Percentiles rank a stretch among this genome's conserved stretches.
Evolutionary conservation across 2,329 filamentous ascomycete genomes (phyloP).

Genomic region (Celoporthe dispersa): DNA sequence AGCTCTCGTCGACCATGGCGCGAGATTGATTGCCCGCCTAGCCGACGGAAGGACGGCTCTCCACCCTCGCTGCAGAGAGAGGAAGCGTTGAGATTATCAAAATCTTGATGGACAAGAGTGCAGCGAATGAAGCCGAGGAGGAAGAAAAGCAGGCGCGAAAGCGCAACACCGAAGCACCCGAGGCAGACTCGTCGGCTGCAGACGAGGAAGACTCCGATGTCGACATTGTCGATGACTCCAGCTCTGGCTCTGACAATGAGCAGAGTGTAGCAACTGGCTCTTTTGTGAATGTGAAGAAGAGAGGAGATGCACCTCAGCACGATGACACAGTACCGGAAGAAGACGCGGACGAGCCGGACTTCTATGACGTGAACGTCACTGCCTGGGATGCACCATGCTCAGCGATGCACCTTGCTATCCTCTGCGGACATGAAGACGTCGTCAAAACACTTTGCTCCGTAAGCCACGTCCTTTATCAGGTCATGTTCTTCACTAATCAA

Average conservation of each 20-base stretch:
- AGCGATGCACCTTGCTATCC: constrained; percentile 78
- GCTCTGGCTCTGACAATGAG: constrained; percentile 55
- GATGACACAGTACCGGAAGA: constrained; percentile 57
- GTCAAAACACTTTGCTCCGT: constrained; percentile 69
- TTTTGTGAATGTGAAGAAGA: constrained; percentile 68
- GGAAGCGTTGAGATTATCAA: constrained; percentile 72
- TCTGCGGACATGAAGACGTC: constrained; percentile 70
- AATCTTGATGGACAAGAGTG: constrained; percentile 74
- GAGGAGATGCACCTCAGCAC: constrained; percentile 35
- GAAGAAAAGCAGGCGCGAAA: constrained; percentile 60
- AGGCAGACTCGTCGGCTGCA: constrained; percentile 34
- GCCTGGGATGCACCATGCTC: constrained; percentile 79
- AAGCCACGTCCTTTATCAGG: constrained; percentile 1
- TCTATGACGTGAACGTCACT: constrained; percentile 78
- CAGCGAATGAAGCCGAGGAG: constrained; percentile 72
- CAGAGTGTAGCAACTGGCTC: constrained; percentile 68
- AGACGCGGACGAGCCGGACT: constrained; percentile 71
- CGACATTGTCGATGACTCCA: constrained; percentile 50
- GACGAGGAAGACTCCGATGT: constrained; percentile 45
- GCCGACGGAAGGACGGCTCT: constrained; percentile 81
- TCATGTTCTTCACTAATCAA: background rate
- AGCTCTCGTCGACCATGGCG: constrained; percentile 71
- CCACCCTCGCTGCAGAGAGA: constrained; percentile 76
- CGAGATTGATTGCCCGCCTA: constrained; percentile 73
- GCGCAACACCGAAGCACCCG: constrained; percentile 40